Evolutionary conservation across 345 rosid species (phyloP).

Genomic region (Arabidopsis arenosa): DNA sequence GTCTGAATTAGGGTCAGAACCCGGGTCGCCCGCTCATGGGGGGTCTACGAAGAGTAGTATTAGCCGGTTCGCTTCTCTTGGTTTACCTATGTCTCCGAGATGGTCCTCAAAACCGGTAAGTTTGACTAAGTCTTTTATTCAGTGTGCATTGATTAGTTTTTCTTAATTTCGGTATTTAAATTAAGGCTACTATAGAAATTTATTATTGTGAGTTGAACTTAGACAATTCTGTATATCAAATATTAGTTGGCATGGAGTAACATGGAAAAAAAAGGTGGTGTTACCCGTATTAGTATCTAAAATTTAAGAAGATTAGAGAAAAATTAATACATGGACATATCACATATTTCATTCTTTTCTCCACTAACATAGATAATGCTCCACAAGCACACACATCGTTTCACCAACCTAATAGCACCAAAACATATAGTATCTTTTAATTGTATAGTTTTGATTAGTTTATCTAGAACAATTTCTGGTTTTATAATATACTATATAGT

Average conservation of each 20-base stretch:
- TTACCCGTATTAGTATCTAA: slow-evolving; percentile 11
- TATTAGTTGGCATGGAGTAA: slow-evolving; percentile 29
- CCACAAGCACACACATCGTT: slow-evolving; percentile 28
- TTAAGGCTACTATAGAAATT: neutral
- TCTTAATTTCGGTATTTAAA: neutral
- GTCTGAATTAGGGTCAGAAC: slow-evolving; percentile 40
- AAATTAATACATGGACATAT: neutral
- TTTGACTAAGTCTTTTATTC: slow-evolving; percentile 36
- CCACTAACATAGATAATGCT: slow-evolving; percentile 39
- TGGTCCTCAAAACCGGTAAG: slow-evolving; percentile 57
- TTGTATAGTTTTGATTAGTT: neutral
- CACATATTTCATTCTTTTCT: slow-evolving; percentile 4
- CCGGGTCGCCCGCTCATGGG: slow-evolving; percentile 51
- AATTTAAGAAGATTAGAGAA: neutral
- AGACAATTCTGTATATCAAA: neutral
- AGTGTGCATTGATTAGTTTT: slow-evolving; percentile 27
- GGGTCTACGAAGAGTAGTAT: slow-evolving; percentile 44
- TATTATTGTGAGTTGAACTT: slow-evolving; percentile 21
- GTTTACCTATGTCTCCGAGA: slow-evolving; percentile 50
- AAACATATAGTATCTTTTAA: neutral
- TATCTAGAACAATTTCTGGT: neutral
- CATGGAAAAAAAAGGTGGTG: neutral
- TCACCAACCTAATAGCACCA: slow-evolving; percentile 43
- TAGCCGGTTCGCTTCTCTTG: slow-evolving; percentile 51
- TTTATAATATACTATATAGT: neutral